These are phyloP conservation scores for Phytophthora fragariaefolia DNA, from an alignment of 352 stramenopile species.

Conservation along the genomic window DNA sequence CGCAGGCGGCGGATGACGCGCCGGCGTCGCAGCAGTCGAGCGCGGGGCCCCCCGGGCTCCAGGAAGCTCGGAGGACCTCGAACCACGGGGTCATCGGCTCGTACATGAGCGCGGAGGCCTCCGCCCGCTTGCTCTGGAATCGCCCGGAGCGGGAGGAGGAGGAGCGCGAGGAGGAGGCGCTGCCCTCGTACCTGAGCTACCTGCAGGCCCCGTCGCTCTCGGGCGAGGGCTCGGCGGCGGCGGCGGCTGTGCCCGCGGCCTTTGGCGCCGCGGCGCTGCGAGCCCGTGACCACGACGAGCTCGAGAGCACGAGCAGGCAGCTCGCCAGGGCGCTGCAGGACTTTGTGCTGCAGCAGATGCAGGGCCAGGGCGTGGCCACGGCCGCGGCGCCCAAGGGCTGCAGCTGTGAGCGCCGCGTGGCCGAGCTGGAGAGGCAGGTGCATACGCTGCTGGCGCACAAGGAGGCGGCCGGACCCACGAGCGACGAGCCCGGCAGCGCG, in stretches of 20 bases:
- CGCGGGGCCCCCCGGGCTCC: constrained; percentile 10
- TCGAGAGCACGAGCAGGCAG: constrained; percentile 57
- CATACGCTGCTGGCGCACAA: constrained; percentile 34
- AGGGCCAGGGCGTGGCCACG: constrained; percentile 25
- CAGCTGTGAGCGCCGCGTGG: constrained; percentile 59
- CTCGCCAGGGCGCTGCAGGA: constrained; percentile 61
- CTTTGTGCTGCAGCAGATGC: constrained; percentile 61
- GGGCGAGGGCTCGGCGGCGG: constrained; percentile 10
- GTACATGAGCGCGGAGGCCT: constrained; percentile 28
- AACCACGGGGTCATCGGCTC: constrained; percentile 58
- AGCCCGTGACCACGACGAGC: constrained; percentile 4
- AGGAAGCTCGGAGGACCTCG: constrained; percentile 1
- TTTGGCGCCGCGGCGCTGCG: constrained; percentile 4
- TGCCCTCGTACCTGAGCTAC: constrained; percentile 79
- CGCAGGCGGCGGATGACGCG: constrained; percentile 1
- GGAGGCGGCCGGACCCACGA: not conserved
- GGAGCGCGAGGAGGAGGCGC: constrained; percentile 71
- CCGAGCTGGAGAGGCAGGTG: constrained; percentile 66
- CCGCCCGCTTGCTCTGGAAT: constrained; percentile 59
- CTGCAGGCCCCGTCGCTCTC: constrained; percentile 45
- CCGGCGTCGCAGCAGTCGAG: constrained; percentile 5
- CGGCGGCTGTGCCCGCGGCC: not conserved
- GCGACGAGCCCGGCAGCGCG: constrained; percentile 28
- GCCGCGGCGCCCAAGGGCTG: constrained; percentile 24
- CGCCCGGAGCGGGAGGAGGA: constrained; percentile 67